Evolutionary conservation across 495 filamentous ascomycete species (phyloP).

Genomic region (Penicillium samsonianum): DNA sequence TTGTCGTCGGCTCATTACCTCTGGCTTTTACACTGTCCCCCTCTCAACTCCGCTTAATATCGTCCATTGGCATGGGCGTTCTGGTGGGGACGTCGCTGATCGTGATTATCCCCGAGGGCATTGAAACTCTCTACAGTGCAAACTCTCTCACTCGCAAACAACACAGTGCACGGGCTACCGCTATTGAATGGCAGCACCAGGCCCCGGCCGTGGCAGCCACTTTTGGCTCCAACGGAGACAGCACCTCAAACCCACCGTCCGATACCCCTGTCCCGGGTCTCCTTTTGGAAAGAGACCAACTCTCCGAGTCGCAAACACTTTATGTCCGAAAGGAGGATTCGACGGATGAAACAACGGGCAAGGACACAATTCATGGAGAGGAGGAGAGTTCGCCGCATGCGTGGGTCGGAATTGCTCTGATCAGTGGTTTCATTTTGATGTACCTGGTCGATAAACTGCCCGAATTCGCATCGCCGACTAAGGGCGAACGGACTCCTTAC

Average conservation of each 20-base stretch:
- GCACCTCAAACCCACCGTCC: slow-evolving; percentile 9
- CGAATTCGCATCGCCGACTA: slow-evolving; percentile 61
- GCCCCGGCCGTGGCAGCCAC: slow-evolving; percentile 24
- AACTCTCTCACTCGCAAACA: slow-evolving; percentile 36
- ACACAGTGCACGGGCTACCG: slow-evolving; percentile 31
- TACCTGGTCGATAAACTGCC: slow-evolving; percentile 92
- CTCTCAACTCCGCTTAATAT: slow-evolving; percentile 84
- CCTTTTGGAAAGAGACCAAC: slow-evolving; percentile 18
- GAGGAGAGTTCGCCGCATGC: slow-evolving; percentile 59
- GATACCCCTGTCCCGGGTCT: slow-evolving; percentile 21
- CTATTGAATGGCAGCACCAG: slow-evolving; percentile 36
- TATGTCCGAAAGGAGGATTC: slow-evolving; percentile 32
- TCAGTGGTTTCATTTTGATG: slow-evolving; percentile 93
- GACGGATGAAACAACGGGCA: slow-evolving; percentile 44
- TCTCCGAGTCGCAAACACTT: slow-evolving; percentile 18
- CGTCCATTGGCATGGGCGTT: slow-evolving; percentile 90
- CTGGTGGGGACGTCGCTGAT: slow-evolving; percentile 93
- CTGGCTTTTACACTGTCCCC: slow-evolving; percentile 87
- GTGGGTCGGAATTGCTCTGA: slow-evolving; percentile 81
- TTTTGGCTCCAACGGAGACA: slow-evolving; percentile 11
- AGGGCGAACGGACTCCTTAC: slow-evolving; percentile 54
- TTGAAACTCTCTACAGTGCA: slow-evolving; percentile 83
- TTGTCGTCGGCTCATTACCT: slow-evolving; percentile 90
- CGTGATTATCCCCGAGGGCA: slow-evolving; percentile 95
- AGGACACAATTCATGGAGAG: slow-evolving; percentile 27